A percentile compares a stretch with the other conserved stretches of the same genome.
Conservation (phyloP, 805 yeast genomes). For the Cephaloascus fragrans region DNA sequence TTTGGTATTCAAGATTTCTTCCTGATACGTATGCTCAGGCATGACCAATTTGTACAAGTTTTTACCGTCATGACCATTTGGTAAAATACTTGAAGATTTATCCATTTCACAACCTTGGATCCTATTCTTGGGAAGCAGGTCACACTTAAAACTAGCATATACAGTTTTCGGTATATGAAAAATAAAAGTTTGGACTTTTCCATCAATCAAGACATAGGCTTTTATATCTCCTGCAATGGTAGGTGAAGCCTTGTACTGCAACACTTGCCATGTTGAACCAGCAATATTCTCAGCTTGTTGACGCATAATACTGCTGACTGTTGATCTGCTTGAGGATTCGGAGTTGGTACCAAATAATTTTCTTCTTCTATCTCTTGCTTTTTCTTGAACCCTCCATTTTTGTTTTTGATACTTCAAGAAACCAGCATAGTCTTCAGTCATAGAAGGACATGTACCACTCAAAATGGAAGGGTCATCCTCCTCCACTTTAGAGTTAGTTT, state of each 20-base stretch:
- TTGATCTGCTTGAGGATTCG: conserved; percentile 41
- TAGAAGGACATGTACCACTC: conserved; percentile 52
- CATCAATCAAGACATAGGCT: conserved; percentile 60
- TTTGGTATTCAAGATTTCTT: conserved; percentile 46
- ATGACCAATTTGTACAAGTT: conserved; percentile 54
- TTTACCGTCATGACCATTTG: conserved; percentile 51
- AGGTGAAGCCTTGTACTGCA: conserved; percentile 54
- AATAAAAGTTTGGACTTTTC: conserved; percentile 61
- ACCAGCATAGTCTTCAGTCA: conserved; percentile 54
- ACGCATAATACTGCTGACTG: conserved; percentile 61
- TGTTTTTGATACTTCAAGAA: conserved; percentile 70
- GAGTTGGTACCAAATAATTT: conserved; percentile 67
- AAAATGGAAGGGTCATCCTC: conserved; percentile 31
- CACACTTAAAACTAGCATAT: conserved; percentile 54
- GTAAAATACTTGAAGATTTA: conserved; percentile 51
- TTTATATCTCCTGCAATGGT: conserved; percentile 62
- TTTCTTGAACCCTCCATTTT: conserved; percentile 80
- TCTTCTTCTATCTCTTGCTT: conserved; percentile 60
- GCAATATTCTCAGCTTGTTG: conserved; percentile 74
- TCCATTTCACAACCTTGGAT: conserved; percentile 47
- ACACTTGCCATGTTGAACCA: conserved; percentile 75
- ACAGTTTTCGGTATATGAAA: conserved; percentile 69
- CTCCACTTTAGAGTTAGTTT: conserved; percentile 11
- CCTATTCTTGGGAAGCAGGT: conserved; percentile 24
- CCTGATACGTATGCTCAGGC: conserved; percentile 53